phyloP scores from a whole-genome alignment of 2,329 filamentous ascomycete genomes.

The Aspergillus jensenii region DNA sequence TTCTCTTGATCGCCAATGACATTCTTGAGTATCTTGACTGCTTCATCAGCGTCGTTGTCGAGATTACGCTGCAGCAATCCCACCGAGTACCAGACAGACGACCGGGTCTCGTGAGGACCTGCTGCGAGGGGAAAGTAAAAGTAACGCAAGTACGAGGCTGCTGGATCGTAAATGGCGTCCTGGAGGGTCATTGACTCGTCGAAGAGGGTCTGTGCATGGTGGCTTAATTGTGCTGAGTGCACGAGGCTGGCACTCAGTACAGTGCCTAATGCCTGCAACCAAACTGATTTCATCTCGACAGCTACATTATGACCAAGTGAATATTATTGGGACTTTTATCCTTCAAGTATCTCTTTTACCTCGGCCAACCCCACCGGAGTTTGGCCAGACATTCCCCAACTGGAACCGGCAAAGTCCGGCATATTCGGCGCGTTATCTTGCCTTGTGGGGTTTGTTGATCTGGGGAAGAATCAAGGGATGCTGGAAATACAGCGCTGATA shows the following conservation, averaged over 20 bases:
- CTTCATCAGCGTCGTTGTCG: conserved; percentile 50
- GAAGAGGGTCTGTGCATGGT: conserved; percentile 42
- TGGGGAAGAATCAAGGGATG: no score
- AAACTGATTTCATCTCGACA: background rate
- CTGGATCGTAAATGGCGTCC: conserved; percentile 56
- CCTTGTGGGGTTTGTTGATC: no score
- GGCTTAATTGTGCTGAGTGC: background rate
- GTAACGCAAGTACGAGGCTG: conserved; percentile 53
- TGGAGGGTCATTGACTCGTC: conserved; percentile 56
- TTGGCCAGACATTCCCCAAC: no score
- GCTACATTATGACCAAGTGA: background rate
- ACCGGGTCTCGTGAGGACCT: conserved; percentile 57
- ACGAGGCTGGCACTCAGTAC: background rate
- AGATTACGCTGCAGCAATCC: conserved; percentile 58
- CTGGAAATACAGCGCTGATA: no score
- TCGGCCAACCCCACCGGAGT: no score
- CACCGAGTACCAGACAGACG: conserved; percentile 60
- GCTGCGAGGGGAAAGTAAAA: conserved; percentile 39
- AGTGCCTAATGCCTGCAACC: background rate
- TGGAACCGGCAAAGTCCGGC: no score
- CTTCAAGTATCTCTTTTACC: no score
- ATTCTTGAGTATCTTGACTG: conserved; percentile 55
- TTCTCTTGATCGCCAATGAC: conserved; percentile 42
- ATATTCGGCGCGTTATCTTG: no score
- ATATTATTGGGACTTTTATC: no score